A percentile compares a stretch with the other conserved stretches of the same genome.
phyloP scores from a whole-genome alignment of 225 moss, liverwort and hornwort species.

The Sphagnum contortum region DNA sequence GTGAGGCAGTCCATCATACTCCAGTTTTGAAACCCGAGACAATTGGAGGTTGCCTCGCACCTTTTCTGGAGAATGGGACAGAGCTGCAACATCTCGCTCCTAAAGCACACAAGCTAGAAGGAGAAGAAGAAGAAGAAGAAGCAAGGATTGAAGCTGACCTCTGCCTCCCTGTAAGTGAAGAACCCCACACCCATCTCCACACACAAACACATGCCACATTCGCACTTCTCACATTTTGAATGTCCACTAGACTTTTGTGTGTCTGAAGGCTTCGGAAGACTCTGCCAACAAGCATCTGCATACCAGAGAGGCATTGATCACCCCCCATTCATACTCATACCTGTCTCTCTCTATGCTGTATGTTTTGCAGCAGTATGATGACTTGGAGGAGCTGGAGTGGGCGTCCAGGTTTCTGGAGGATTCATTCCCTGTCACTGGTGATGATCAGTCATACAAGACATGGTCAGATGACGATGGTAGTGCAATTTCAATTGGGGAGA shows the following conservation, averaged over 20 bases:
- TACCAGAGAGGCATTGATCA: too few species aligned
- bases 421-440: slow-evolving; percentile 22
- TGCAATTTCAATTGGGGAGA: slow-evolving; percentile 17
- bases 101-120: too few species aligned
- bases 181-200: not conserved
- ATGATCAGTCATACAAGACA: too few species aligned
- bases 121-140: slow-evolving; percentile 11
- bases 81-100: too few species aligned
- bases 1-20: slow-evolving; percentile 41
- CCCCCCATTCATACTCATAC: too few species aligned
- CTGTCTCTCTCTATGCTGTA: too few species aligned
- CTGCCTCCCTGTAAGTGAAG: slow-evolving; percentile 85
- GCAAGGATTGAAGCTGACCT: slow-evolving; percentile 37
- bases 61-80: slow-evolving; percentile 1
- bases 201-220: too few species aligned
- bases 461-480: too few species aligned
- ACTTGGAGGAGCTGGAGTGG: slow-evolving; percentile 89
- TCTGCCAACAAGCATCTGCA: too few species aligned
- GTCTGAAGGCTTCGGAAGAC: too few species aligned
- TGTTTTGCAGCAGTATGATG: slow-evolving; percentile 59
- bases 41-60: slow-evolving; percentile 16
- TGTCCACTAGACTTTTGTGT: too few species aligned
- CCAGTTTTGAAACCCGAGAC: slow-evolving; percentile 53
- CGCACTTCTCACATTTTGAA: too few species aligned
- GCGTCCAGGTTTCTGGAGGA: slow-evolving; percentile 88